Percentiles rank a stretch among this genome's conserved stretches.
These are phyloP conservation scores for Monosporascus sp. DNA, from an alignment of 2,329 filamentous ascomycete genomes.

Conservation along the genomic window DNA sequence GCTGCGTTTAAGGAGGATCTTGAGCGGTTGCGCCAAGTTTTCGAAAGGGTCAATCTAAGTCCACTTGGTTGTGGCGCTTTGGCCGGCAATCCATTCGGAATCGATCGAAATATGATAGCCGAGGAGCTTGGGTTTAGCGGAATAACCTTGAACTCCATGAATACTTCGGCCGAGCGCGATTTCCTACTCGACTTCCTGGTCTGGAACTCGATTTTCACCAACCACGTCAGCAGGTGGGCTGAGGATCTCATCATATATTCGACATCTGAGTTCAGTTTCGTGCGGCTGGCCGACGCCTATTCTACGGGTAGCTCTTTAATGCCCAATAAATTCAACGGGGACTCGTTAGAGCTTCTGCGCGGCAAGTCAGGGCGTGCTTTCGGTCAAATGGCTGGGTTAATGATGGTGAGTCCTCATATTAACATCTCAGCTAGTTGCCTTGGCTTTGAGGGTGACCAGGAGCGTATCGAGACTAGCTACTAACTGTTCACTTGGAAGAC, in stretches of 20 bases:
- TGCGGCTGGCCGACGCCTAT: constrained; percentile 73
- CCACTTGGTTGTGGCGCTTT: constrained; percentile 73
- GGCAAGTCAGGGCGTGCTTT: constrained; percentile 73
- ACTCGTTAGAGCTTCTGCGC: constrained; percentile 65
- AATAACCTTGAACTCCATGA: constrained; percentile 72
- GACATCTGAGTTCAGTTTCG: constrained; percentile 69
- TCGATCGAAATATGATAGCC: constrained; percentile 75
- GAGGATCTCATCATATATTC: constrained; percentile 86
- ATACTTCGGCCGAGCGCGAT: constrained; percentile 70
- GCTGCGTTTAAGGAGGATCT: constrained; percentile 69
- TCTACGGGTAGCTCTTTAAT: constrained; percentile 70
- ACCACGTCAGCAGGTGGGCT: constrained; percentile 73
- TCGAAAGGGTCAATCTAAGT: constrained; percentile 65
- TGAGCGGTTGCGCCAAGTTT: constrained; percentile 68
- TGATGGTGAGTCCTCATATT: constrained; percentile 42
- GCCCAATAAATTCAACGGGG: constrained; percentile 63
- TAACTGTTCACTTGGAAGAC: constrained; percentile 33
- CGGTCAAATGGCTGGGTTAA: constrained; percentile 62
- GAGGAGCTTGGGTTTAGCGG: constrained; percentile 76
- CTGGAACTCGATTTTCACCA: constrained; percentile 74
- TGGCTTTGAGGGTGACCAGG: constrained; percentile 14
- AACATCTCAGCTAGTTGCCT: constrained; percentile 15
- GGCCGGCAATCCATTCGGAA: constrained; percentile 75
- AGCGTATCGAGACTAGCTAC: constrained; percentile 22
- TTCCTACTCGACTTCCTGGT: constrained; percentile 79